Conservation (phyloP, 2,329 filamentous ascomycete genomes). For the Penicillium fuscoglaucum region DNA sequence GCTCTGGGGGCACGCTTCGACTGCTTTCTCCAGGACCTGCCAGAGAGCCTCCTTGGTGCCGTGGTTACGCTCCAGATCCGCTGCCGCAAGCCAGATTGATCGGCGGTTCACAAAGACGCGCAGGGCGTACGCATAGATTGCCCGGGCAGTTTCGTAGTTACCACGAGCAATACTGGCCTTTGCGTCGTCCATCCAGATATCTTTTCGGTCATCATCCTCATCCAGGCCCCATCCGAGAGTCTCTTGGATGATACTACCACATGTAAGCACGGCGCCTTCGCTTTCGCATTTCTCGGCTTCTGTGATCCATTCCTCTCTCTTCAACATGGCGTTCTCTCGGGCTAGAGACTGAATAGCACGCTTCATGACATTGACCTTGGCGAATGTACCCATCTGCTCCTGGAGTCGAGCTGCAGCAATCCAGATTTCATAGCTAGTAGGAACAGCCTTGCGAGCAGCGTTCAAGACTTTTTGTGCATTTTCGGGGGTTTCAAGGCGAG, state of each 20-base stretch:
- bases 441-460: constrained; percentile 88
- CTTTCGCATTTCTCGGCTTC: constrained; percentile 95
- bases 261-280: constrained; percentile 83
- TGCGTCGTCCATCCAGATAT: constrained; percentile 94
- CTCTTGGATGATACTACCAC: constrained; percentile 84
- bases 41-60: constrained; percentile 80
- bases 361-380: constrained; percentile 89
- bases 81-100: constrained; percentile 85
- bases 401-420: constrained; percentile 89
- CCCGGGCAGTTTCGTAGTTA: constrained; percentile 84
- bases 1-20: constrained; percentile 87
- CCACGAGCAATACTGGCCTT: constrained; percentile 76
- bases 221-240: constrained; percentile 92
- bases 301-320: constrained; percentile 93
- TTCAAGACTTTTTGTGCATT: constrained; percentile 95
- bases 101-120: constrained; percentile 86
- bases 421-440: constrained; percentile 94
- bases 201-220: constrained; percentile 93
- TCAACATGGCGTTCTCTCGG: constrained; percentile 92
- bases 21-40: constrained; percentile 85
- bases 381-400: constrained; percentile 79
- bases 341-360: constrained; percentile 84
- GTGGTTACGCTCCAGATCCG: constrained; percentile 87
- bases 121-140: constrained; percentile 88
- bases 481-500: constrained; percentile 82